Evolutionary conservation across 768 basidiomycete genomes (phyloP).

Genomic region (Phylloporus sp.): DNA sequence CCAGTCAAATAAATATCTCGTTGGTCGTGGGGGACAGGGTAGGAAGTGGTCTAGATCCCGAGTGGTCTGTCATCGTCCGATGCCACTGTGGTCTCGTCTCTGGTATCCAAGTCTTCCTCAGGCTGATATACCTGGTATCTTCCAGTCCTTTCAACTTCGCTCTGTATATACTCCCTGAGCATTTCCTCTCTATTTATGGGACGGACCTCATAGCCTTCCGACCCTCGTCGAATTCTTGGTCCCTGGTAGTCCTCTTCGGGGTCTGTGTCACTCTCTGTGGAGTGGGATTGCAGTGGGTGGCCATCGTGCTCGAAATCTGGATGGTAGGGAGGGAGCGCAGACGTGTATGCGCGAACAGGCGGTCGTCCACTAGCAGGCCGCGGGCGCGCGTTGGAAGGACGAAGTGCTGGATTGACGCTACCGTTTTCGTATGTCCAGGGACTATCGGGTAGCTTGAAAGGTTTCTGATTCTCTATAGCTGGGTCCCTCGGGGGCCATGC

Average conservation of each 20-base stretch:
- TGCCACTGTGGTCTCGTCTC: not conserved
- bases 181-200: constrained; percentile 60
- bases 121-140: constrained; percentile 70
- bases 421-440: constrained; percentile 89
- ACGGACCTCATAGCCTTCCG: constrained; percentile 79
- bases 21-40: not conserved
- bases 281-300: constrained; percentile 17
- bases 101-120: constrained; percentile 32
- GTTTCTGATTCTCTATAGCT: constrained; percentile 30
- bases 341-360: constrained; percentile 34
- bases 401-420: constrained; percentile 69
- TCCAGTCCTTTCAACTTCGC: constrained; percentile 51
- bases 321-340: constrained; percentile 70
- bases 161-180: constrained; percentile 52
- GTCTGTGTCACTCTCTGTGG: constrained; percentile 22
- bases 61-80: constrained; percentile 24
- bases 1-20: constrained; percentile 7
- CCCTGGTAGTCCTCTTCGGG: constrained; percentile 31
- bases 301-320: constrained; percentile 53
- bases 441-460: constrained; percentile 50
- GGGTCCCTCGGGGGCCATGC: constrained; percentile 80
- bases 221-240: constrained; percentile 59
- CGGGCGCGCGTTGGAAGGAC: constrained; percentile 51
- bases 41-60: constrained; percentile 10
- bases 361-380: constrained; percentile 27